Conservation (phyloP, 768 basidiomycete genomes). For the Lentinula sp. region DNA sequence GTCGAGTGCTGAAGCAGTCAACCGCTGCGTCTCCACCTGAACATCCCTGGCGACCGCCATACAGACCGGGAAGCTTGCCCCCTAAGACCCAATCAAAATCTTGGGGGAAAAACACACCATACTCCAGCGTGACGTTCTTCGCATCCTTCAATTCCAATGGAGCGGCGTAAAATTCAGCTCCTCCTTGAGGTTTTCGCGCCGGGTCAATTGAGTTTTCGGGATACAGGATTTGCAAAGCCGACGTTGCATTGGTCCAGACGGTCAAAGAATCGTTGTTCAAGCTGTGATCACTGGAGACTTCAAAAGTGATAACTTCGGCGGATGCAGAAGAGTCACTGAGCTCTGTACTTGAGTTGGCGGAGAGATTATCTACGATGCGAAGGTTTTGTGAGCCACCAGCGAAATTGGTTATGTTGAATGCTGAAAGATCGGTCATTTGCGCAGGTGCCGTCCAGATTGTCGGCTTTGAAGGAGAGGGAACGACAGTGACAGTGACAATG, state of each 20-base stretch:
- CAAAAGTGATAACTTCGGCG: background rate
- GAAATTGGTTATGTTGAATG: constrained; percentile 56
- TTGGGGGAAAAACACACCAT: constrained; percentile 71
- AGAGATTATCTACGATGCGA: constrained; percentile 45
- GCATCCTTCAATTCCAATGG: constrained; percentile 39
- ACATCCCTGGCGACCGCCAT: constrained; percentile 59
- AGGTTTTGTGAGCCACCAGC: constrained; percentile 51
- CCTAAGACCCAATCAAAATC: constrained; percentile 76
- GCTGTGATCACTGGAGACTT: constrained; percentile 7
- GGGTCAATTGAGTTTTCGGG: constrained; percentile 70
- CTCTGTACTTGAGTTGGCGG: constrained; percentile 24
- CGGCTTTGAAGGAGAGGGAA: background rate
- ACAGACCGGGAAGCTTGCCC: constrained; percentile 83
- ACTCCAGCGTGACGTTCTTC: constrained; percentile 50
- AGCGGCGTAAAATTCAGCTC: constrained; percentile 60
- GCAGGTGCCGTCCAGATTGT: constrained; percentile 43
- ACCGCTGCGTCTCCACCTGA: constrained; percentile 70
- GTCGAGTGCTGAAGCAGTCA: constrained; percentile 75
- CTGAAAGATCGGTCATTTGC: constrained; percentile 49
- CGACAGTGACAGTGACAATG: constrained; percentile 9
- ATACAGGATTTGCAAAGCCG: constrained; percentile 60
- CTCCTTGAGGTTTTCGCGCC: constrained; percentile 58
- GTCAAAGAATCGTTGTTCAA: background rate
- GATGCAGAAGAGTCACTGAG: constrained; percentile 9
- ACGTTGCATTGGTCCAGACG: constrained; percentile 1